Conservation (phyloP, 1,284 basidiomycete species). For the Microbotryum silenes-acaulis region DNA sequence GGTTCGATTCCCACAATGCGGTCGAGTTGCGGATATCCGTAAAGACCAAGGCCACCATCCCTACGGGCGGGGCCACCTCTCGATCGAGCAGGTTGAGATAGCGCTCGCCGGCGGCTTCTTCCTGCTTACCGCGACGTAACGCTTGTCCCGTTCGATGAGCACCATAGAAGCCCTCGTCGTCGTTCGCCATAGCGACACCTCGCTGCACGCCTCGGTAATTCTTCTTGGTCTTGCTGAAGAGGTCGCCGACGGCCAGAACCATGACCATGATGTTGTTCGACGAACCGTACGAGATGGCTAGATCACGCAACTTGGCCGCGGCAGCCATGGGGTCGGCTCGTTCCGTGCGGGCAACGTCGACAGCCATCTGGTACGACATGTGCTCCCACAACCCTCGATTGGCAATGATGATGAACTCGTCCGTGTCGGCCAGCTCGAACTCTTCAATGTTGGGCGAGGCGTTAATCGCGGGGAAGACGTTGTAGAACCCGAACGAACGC, state of each 20-base stretch:
- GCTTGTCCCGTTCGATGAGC: slow-evolving; percentile 34
- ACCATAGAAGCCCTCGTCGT: slow-evolving; percentile 33
- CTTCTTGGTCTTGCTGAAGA: slow-evolving; percentile 50
- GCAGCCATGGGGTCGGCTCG: slow-evolving; percentile 88
- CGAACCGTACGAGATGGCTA: slow-evolving; percentile 94
- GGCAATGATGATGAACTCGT: slow-evolving; percentile 95
- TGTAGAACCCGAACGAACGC: slow-evolving; percentile 88
- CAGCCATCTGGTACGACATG: slow-evolving; percentile 89
- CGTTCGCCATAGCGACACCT: slow-evolving; percentile 34
- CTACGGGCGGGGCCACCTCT: slow-evolving; percentile 80
- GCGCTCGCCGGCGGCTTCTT: slow-evolving; percentile 35
- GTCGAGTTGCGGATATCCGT: slow-evolving; percentile 99
- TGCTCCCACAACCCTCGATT: slow-evolving; percentile 92
- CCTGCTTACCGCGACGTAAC: slow-evolving; percentile 17
- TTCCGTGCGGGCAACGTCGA: slow-evolving; percentile 87
- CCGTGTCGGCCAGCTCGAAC: slow-evolving; percentile 68
- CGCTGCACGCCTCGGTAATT: slow-evolving; percentile 34
- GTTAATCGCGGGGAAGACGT: slow-evolving; percentile 84
- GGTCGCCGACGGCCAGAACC: slow-evolving; percentile 78
- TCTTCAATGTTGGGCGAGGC: slow-evolving; percentile 70
- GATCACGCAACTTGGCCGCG: slow-evolving; percentile 91
- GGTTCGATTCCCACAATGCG: slow-evolving; percentile 92
- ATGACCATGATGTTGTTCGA: slow-evolving; percentile 95
- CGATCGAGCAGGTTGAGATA: slow-evolving; percentile 56
- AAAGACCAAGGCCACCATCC: slow-evolving; percentile 89